Evolutionary conservation across 2,329 filamentous ascomycete genomes (phyloP).

Genomic region (Sclerotinia minor): DNA sequence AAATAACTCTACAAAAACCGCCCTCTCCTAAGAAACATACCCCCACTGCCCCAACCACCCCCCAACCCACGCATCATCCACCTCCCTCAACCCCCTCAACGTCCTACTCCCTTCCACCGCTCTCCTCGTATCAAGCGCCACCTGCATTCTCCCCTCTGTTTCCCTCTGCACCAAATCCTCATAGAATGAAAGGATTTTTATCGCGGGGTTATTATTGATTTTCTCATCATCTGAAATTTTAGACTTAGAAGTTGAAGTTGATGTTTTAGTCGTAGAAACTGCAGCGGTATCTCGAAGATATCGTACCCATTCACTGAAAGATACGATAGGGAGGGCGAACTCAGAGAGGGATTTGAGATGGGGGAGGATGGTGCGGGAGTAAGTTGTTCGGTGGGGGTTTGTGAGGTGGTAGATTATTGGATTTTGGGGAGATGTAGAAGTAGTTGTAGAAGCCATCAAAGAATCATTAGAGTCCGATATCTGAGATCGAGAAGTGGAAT

Average conservation of each 20-base stretch:
- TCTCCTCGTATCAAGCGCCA: slow-evolving; percentile 8
- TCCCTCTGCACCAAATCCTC: not conserved
- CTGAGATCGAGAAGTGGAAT: no score
- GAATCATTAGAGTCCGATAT: no score
- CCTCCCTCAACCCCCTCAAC: not conserved
- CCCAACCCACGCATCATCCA: not conserved
- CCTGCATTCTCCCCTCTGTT: not conserved
- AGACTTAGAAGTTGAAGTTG: no score
- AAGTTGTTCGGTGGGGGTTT: slow-evolving; percentile 10
- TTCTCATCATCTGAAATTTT: not conserved
- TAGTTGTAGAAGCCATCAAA: no score
- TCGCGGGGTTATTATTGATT: not conserved
- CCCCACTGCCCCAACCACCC: slow-evolving; percentile 14
- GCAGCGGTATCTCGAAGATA: not conserved
- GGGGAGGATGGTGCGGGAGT: not conserved
- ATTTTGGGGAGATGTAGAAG: no score
- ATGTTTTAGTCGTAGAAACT: no score
- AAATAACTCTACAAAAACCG: no score
- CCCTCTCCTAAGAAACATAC: not conserved
- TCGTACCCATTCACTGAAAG: slow-evolving; percentile 4
- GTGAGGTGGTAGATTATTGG: slow-evolving; percentile 7
- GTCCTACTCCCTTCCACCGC: not conserved
- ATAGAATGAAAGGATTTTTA: slow-evolving; percentile 10
- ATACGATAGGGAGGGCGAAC: not conserved
- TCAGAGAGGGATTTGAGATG: not conserved